Conservation (phyloP, 1,284 basidiomycete species). For the Malassezia sympodialis region DNA sequence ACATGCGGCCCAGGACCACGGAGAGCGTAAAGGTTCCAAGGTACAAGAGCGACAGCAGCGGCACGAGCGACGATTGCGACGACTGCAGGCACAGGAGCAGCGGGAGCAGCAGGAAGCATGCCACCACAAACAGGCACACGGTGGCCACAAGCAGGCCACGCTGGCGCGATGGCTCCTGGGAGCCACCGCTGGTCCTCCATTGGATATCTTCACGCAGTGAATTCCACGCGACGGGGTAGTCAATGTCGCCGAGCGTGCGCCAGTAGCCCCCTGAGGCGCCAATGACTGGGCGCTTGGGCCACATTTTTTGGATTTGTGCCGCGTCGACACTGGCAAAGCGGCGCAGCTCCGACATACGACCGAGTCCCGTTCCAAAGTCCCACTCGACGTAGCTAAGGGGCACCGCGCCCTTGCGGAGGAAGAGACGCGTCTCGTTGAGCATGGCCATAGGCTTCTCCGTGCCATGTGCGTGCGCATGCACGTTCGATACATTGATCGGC, state of each 20-base stretch:
- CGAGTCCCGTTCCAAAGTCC: constrained; percentile 35
- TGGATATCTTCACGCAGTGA: constrained; percentile 26
- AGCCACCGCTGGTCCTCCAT: constrained; percentile 5
- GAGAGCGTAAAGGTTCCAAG: constrained; percentile 23
- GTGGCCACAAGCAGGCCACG: constrained; percentile 20
- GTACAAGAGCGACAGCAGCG: constrained; percentile 29
- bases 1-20: constrained; percentile 29
- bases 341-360: constrained; percentile 21
- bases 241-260: constrained; percentile 36
- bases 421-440: constrained; percentile 37
- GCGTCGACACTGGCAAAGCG: constrained; percentile 23
- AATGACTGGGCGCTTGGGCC: constrained; percentile 23
- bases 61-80: constrained; percentile 30
- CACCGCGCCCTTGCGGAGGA: constrained; percentile 34
- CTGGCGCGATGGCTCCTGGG: constrained; percentile 22
- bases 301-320: constrained; percentile 18
- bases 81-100: constrained; percentile 31
- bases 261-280: constrained; percentile 31
- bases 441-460: constrained; percentile 3
- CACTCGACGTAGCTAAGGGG: constrained; percentile 46
- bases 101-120: constrained; percentile 38
- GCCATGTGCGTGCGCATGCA: constrained; percentile 5
- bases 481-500: not conserved
- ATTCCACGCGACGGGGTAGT: constrained; percentile 15
- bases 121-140: constrained; percentile 25